Evolutionary conservation across 345 rosid species (phyloP).

Genomic region (Ailanthus altissimus): DNA sequence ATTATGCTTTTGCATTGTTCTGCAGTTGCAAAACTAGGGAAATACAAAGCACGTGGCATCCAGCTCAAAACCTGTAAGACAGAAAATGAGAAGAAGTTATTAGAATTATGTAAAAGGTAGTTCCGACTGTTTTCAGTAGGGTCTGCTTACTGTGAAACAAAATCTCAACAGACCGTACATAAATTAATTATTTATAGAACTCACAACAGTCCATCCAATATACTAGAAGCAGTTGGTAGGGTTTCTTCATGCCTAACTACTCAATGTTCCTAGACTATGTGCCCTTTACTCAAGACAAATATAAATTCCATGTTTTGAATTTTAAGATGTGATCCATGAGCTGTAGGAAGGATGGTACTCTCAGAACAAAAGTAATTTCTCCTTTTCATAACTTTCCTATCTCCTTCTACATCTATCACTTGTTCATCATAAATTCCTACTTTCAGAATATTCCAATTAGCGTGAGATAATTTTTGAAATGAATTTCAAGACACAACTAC

Average conservation of each 20-base stretch:
- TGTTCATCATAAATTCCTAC: not conserved
- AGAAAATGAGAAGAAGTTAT: not conserved
- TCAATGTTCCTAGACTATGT: not conserved
- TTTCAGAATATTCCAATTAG: not conserved
- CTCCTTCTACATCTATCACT: not conserved
- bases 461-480: not conserved
- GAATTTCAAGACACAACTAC: not conserved
- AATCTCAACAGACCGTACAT: not conserved
- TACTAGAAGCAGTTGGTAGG: not conserved
- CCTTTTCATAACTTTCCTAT: not conserved
- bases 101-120: not conserved
- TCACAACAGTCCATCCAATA: not conserved
- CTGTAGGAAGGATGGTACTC: not conserved
- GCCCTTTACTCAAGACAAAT: not conserved
- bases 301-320: not conserved
- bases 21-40: constrained; percentile 54
- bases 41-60: constrained; percentile 63
- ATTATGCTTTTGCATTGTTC: constrained; percentile 60
- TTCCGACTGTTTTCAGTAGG: not conserved
- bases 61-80: constrained; percentile 65
- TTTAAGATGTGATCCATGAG: not conserved
- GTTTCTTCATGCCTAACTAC: not conserved
- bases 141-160: not conserved
- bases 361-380: not conserved
- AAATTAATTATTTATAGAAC: not conserved